Percentiles rank a stretch among this genome's conserved stretches.
These are phyloP conservation scores for Durio zibethinus DNA, from an alignment of 345 rosid species.

Conservation along the genomic window DNA sequence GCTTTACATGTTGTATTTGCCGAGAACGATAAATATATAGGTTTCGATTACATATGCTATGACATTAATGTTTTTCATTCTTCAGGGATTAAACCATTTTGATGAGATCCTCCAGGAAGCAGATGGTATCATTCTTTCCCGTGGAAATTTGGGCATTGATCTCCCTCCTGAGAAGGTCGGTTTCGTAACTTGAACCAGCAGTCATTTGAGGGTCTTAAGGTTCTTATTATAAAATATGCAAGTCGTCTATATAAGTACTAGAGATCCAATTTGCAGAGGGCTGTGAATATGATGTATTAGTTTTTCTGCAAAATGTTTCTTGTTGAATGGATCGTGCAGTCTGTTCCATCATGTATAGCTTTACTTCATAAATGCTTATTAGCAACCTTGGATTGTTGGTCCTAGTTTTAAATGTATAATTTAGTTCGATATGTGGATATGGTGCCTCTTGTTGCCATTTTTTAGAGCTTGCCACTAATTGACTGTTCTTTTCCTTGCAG, in stretches of 20 bases:
- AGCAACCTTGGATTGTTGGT: neutral
- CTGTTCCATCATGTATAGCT: neutral
- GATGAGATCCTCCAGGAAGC: conserved; percentile 99
- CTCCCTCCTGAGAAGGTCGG: conserved; percentile 95
- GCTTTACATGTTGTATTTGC: conserved; percentile 7
- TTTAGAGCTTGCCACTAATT: conserved; percentile 13
- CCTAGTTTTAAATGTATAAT: neutral
- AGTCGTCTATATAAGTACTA: neutral
- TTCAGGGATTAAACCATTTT: conserved; percentile 86
- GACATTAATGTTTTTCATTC: neutral
- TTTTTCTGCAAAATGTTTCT: neutral
- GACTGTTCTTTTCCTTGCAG: conserved; percentile 35
- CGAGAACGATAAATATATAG: neutral
- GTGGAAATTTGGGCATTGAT: conserved; percentile 97
- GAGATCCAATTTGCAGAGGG: neutral
- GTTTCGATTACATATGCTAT: neutral
- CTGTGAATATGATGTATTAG: neutral
- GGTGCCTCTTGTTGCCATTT: neutral
- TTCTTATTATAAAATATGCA: neutral
- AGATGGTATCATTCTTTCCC: conserved; percentile 96
- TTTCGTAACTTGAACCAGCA: conserved; percentile 5
- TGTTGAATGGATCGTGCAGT: neutral
- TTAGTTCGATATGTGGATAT: neutral
- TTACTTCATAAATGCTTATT: neutral
- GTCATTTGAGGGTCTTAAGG: neutral